phyloP scores from a whole-genome alignment of 2,329 filamentous ascomycete species.

The Septoria petroselini region DNA sequence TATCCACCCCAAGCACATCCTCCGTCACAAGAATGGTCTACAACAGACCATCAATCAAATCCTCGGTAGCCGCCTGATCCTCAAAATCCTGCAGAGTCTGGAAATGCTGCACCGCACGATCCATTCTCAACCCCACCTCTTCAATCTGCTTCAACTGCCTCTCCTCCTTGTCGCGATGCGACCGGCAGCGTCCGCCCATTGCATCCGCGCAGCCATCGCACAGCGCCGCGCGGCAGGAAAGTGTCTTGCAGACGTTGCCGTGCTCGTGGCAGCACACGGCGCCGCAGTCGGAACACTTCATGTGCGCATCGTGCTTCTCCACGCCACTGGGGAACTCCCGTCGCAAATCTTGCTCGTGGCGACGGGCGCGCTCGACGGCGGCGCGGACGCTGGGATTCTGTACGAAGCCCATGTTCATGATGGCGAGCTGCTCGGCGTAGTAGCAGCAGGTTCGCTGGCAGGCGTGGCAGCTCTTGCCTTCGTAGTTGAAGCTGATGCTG shows the following conservation, averaged over 20 bases:
- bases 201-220: slow-evolving; percentile 10
- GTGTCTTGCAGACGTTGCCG: slow-evolving; percentile 15
- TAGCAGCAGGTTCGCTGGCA: slow-evolving; percentile 16
- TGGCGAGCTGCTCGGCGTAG: slow-evolving; percentile 8
- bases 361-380: slow-evolving; percentile 6
- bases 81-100: no score
- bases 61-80: no score
- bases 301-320: slow-evolving; percentile 16
- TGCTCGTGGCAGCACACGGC: slow-evolving; percentile 15
- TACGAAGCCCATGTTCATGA: slow-evolving; percentile 2
- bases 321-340: slow-evolving; percentile 7
- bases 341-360: slow-evolving; percentile 2
- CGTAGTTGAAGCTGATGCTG: slow-evolving; percentile 9
- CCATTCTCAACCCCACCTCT: no score
- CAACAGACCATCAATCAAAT: no score
- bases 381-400: slow-evolving; percentile 1
- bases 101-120: no score
- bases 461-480: slow-evolving; percentile 13
- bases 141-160: no score
- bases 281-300: slow-evolving; percentile 14
- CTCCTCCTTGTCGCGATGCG: background rate
- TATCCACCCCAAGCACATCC: no score
- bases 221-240: slow-evolving; percentile 12
- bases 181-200: slow-evolving; percentile 3
- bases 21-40: no score